These are phyloP conservation scores for Lathyrus aphaca DNA, from an alignment of 306 rosid species.

Conservation along the genomic window DNA sequence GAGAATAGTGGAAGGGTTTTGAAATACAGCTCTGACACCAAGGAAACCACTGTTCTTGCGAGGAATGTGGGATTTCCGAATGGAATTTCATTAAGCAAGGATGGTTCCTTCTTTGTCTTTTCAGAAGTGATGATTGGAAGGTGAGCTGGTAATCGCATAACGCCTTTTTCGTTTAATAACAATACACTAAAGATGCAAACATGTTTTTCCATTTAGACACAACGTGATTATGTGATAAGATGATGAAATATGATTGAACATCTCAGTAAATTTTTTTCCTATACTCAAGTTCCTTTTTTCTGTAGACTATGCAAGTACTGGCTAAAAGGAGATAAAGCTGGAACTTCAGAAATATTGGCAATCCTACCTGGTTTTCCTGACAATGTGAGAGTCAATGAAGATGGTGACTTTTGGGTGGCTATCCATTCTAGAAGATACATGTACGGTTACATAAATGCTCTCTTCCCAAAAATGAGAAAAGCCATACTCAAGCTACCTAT, in stretches of 20 bases:
- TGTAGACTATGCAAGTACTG: constrained; percentile 63
- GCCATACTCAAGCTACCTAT: constrained; percentile 68
- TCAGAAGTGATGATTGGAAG: constrained; percentile 68
- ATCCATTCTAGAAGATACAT: constrained; percentile 55
- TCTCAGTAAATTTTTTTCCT: neutral
- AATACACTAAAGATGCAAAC: neutral
- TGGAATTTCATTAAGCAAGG: constrained; percentile 89
- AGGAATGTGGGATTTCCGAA: constrained; percentile 75
- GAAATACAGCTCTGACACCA: constrained; percentile 65
- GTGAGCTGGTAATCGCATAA: constrained; percentile 40
- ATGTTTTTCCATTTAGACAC: neutral
- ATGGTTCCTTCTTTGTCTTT: constrained; percentile 73
- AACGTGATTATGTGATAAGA: neutral
- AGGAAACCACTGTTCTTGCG: constrained; percentile 72
- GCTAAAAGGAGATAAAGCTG: constrained; percentile 83
- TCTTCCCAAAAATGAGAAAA: constrained; percentile 65
- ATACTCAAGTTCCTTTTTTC: neutral
- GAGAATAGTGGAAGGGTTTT: constrained; percentile 74
- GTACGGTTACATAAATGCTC: constrained; percentile 41
- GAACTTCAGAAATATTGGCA: constrained; percentile 63
- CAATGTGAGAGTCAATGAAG: constrained; percentile 62
- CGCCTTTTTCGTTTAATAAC: neutral
- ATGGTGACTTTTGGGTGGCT: constrained; percentile 86
- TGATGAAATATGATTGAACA: neutral
- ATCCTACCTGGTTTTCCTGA: constrained; percentile 80